Base-by-base conservation (phyloP, 805 yeast genomes). In the Saturnispora dispora region DNA sequence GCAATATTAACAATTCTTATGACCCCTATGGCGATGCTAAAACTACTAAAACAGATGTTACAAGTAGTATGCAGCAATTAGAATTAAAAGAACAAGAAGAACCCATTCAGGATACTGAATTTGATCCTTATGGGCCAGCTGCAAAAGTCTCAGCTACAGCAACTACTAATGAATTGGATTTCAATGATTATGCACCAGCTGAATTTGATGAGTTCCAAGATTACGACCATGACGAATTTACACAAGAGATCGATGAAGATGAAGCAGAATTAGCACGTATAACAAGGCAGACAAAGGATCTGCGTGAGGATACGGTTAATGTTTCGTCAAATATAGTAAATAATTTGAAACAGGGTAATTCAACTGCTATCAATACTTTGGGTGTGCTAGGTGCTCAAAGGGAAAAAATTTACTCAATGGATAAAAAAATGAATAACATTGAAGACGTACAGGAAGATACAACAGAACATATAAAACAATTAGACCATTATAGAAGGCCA, bases 371-470 rank as follows among this genome's bases (percentile, higher is more conserved):
- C 55, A 90, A 91, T 63, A 85, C 97, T 0, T 68, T 91, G 55
- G 97, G 96, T 28, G 80, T 88, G 80, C 75, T 93, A 46, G 99
- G 99, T 25, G 79, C 90, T n/a, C 98, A 93, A 67, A 82, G 93
- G 52, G 96, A 89, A 63, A 75, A 88, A 46, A 72, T 93, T 56
- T 86, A 84, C 65, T 81, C 79, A 60, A 82, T 90, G 20, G 96
- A 93, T 63, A 79, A 79, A 57, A 83, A 83, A 57, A 50, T 50
- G 48, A 53, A 51, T 42, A 53, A 55, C 45, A 71, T 91, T 58
- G 79, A 85, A 50, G 70, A 86, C 50, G 88, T 95, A 48, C 86
- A 87, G 53, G 73, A 81, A 58, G 78, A 86, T 50, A 95, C 95
- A 5, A 89, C 85, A 56, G 87, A 82, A 41, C 86, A 87, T 65